Evolutionary conservation across 1,284 basidiomycete genomes (phyloP).

Genomic region (Stygiomarasmius scandens): DNA sequence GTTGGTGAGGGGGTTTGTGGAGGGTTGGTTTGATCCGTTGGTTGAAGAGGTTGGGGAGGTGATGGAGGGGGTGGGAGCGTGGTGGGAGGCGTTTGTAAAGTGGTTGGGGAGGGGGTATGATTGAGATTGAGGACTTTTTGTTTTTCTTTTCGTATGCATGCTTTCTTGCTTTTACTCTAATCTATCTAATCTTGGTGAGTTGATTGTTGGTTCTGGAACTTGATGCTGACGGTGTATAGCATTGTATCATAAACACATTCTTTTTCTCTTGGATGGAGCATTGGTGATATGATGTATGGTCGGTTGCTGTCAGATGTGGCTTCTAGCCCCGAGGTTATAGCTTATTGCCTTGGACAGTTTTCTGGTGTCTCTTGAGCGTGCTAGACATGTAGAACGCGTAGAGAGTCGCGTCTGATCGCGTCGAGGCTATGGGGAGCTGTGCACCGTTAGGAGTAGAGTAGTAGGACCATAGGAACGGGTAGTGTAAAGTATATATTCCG

Average conservation of each 20-base stretch:
- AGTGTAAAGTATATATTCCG: neutral
- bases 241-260: neutral
- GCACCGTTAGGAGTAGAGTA: neutral
- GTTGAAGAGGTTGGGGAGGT: constrained; percentile 9
- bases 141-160: neutral
- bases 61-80: neutral
- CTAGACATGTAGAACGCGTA: neutral
- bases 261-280: neutral
- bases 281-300: too few species aligned
- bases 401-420: neutral
- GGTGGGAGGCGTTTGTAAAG: constrained; percentile 5
- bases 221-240: neutral
- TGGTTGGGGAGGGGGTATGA: constrained; percentile 1
- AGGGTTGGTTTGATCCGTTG: constrained; percentile 15
- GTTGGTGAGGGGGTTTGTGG: constrained; percentile 27
- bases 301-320: too few species aligned
- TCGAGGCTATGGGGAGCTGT: neutral
- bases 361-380: neutral
- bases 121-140: neutral
- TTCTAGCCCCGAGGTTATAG: too few species aligned
- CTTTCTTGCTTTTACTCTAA: neutral
- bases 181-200: neutral
- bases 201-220: neutral
- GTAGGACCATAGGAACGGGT: neutral
- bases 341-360: neutral